Percentiles rank a stretch among this genome's conserved stretches.
Conservation (phyloP, 2,329 filamentous ascomycete species). For the Aspergillus hiratsukae region DNA sequence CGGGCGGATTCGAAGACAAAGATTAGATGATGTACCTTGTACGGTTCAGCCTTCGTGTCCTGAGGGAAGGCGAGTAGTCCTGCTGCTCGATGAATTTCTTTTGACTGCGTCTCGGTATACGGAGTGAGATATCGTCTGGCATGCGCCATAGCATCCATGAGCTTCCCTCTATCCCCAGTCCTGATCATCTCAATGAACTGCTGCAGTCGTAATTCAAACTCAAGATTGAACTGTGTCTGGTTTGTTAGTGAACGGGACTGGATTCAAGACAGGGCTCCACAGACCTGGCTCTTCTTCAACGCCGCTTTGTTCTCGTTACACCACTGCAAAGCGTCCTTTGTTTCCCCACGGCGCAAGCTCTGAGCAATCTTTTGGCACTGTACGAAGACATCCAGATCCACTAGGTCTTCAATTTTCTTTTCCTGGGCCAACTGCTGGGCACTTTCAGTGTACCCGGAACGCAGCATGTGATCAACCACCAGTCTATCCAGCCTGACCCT, state of each 20-base stretch:
- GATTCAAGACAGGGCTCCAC: conserved; percentile 20
- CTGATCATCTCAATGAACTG: conserved; percentile 91
- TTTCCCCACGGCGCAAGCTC: conserved; percentile 65
- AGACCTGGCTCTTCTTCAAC: conserved; percentile 76
- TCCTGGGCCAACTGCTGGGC: conserved; percentile 70
- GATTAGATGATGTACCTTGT: conserved; percentile 45
- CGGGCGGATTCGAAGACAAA: not conserved
- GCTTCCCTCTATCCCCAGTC: conserved; percentile 57
- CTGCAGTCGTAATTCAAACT: conserved; percentile 89
- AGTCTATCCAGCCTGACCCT: conserved; percentile 74
- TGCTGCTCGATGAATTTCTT: conserved; percentile 67
- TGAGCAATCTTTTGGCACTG: conserved; percentile 73
- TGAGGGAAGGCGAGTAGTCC: conserved; percentile 74
- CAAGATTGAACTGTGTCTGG: conserved; percentile 63
- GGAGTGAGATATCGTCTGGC: conserved; percentile 75
- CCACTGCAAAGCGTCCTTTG: conserved; percentile 79
- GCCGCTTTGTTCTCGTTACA: conserved; percentile 91
- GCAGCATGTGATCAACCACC: conserved; percentile 85
- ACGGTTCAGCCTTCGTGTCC: conserved; percentile 56
- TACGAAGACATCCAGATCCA: conserved; percentile 84
- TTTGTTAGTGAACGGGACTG: not conserved
- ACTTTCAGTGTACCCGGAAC: conserved; percentile 75
- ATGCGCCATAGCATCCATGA: conserved; percentile 73
- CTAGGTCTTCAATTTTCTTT: conserved; percentile 71
- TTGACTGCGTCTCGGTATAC: conserved; percentile 63